These are phyloP conservation scores for Barnettozyma californica DNA, from an alignment of 805 yeast genomes.

Conservation along the genomic window DNA sequence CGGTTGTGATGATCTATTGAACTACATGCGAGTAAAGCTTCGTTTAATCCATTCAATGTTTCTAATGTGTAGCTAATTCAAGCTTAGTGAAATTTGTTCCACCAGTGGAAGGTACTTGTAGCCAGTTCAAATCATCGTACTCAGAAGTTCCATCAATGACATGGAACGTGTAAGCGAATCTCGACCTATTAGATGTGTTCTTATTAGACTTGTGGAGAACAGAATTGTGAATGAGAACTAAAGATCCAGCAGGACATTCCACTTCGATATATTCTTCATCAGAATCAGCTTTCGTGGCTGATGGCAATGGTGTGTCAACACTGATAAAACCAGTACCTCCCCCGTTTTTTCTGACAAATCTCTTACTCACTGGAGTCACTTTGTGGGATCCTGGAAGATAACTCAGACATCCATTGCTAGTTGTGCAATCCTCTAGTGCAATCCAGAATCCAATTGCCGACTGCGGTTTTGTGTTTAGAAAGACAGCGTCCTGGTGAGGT, in stretches of 20 bases:
- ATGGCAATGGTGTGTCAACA: conserved; percentile 23
- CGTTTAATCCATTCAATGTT: not conserved
- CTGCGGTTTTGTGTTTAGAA: conserved; percentile 66
- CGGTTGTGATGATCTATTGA: not conserved
- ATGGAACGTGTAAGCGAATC: conserved; percentile 79
- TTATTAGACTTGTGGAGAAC: conserved; percentile 68
- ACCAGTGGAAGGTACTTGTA: conserved; percentile 70
- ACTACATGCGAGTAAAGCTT: not conserved
- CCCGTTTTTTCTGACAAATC: conserved; percentile 54
- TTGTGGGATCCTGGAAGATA: conserved; percentile 70
- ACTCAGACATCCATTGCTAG: conserved; percentile 61
- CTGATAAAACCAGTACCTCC: conserved; percentile 53
- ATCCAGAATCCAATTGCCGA: conserved; percentile 78
- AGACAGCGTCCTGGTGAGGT: conserved; percentile 70
- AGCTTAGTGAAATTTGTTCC: conserved; percentile 55
- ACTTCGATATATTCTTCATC: conserved; percentile 41
- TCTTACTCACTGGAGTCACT: conserved; percentile 45
- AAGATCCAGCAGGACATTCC: conserved; percentile 65
- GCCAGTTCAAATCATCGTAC: conserved; percentile 68
- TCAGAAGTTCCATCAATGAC: conserved; percentile 60
- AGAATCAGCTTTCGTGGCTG: conserved; percentile 23
- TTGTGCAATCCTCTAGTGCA: conserved; percentile 70
- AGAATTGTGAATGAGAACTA: conserved; percentile 65
- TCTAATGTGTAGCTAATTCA: not conserved
- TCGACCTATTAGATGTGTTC: conserved; percentile 48